Percentiles rank a stretch among this genome's conserved stretches.
phyloP scores from a whole-genome alignment of 2,329 filamentous ascomycete genomes.

The Raffaelea arxii region DNA sequence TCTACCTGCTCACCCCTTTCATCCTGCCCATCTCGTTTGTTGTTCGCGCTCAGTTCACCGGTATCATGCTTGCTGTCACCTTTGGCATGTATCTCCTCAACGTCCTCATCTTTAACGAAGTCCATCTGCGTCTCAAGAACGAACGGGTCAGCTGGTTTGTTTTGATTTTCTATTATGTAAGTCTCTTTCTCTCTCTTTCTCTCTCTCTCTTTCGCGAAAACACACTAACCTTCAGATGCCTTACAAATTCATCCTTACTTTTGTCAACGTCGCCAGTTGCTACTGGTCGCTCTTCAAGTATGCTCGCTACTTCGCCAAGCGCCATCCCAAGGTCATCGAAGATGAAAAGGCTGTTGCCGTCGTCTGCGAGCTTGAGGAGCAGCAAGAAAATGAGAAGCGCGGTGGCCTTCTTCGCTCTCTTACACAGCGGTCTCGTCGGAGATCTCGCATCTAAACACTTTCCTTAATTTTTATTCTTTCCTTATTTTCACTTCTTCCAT shows the following conservation, averaged over 20 bases:
- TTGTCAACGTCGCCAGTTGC: conserved; percentile 6
- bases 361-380: background rate
- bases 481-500: too few relatives aligned
- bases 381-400: background rate
- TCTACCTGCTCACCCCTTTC: conserved; percentile 6
- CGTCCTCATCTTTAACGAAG: conserved; percentile 3
- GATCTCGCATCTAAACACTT: too few relatives aligned
- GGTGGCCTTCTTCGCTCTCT: too few relatives aligned
- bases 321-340: conserved; percentile 7
- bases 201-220: background rate
- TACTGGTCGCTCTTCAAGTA: conserved; percentile 8
- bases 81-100: conserved; percentile 3
- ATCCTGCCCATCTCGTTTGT: conserved; percentile 7
- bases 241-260: conserved; percentile 3
- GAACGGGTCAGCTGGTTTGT: conserved; percentile 2
- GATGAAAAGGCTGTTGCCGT: conserved; percentile 7
- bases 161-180: conserved; percentile 2
- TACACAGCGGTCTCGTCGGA: too few relatives aligned
- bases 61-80: conserved; percentile 2
- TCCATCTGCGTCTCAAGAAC: conserved; percentile 2
- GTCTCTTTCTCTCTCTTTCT: background rate
- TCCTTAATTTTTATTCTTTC: too few relatives aligned
- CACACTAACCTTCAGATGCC: background rate
- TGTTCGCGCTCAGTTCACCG: conserved; percentile 1
- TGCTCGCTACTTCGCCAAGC: conserved; percentile 5